Conservation (phyloP, 176 grass and related monocot genomes). For the Melocanna baccifera region DNA sequence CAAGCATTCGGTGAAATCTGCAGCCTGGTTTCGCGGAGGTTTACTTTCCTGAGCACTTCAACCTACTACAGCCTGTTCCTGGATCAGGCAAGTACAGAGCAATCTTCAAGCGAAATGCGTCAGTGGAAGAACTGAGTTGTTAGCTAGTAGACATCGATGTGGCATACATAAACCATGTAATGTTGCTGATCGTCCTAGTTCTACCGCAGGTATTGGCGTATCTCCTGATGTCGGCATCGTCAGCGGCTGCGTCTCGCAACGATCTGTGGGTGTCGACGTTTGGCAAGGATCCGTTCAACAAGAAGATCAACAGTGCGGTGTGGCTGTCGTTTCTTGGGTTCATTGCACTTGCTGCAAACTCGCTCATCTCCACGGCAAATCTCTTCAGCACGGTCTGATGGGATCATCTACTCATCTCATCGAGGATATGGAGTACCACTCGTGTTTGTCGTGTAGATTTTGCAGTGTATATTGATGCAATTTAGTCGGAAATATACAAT, state of each 20-base stretch:
- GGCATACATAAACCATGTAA: not conserved
- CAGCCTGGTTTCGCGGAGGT: conserved; percentile 21
- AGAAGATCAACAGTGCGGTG: conserved; percentile 61
- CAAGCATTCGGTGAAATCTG: conserved; percentile 50
- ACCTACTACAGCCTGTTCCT: conserved; percentile 68
- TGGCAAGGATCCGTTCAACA: conserved; percentile 70
- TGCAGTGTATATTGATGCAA: not conserved
- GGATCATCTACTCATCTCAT: no score
- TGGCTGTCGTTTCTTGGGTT: conserved; percentile 79
- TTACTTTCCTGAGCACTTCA: conserved; percentile 31
- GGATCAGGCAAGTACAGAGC: conserved; percentile 64
- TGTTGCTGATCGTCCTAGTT: not conserved
- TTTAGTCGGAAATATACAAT: not conserved
- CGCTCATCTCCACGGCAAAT: conserved; percentile 78
- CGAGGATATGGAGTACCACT: not conserved
- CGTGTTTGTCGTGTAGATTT: conserved; percentile 25
- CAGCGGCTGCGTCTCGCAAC: conserved; percentile 71
- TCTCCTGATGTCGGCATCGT: conserved; percentile 86
- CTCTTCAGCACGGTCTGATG: conserved; percentile 56
- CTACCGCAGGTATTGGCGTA: conserved; percentile 73
- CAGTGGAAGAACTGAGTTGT: not conserved
- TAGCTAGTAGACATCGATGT: not conserved
- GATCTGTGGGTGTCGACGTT: conserved; percentile 87
- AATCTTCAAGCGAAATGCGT: not conserved
- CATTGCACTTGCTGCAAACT: conserved; percentile 59